Evolutionary conservation across 306 rosid species (phyloP).

Genomic region (Trifolium fragiferum): DNA sequence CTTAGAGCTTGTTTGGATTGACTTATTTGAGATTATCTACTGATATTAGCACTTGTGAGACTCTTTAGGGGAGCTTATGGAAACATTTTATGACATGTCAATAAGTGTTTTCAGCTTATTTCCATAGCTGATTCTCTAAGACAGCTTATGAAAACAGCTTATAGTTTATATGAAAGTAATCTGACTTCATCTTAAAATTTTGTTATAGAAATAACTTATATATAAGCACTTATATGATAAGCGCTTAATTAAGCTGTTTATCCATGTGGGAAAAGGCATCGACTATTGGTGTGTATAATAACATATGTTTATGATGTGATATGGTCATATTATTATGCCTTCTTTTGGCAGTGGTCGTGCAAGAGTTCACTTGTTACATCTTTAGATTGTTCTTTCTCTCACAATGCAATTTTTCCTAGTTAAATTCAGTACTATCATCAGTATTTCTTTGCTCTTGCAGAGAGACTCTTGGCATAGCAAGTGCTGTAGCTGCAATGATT

Average conservation of each 20-base stretch:
- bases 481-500: slow-evolving; percentile 92
- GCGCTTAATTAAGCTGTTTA: neutral
- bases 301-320: neutral
- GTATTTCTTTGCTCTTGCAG: slow-evolving; percentile 52
- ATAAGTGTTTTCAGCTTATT: neutral
- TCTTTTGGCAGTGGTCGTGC: slow-evolving; percentile 5
- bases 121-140: neutral
- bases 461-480: slow-evolving; percentile 72
- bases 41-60: neutral
- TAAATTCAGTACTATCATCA: slow-evolving; percentile 35
- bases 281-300: neutral
- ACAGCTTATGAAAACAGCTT: neutral
- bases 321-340: neutral
- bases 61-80: neutral
- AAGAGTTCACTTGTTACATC: slow-evolving; percentile 12
- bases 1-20: neutral
- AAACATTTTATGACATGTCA: neutral
- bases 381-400: slow-evolving; percentile 28
- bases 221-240: neutral
- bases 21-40: neutral
- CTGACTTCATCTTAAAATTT: neutral
- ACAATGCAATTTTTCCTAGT: slow-evolving; percentile 4
- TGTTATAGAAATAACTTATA: neutral
- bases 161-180: neutral
- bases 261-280: neutral